Conservation (phyloP, 208 protist genomes). For the Trypanosoma avium region DNA sequence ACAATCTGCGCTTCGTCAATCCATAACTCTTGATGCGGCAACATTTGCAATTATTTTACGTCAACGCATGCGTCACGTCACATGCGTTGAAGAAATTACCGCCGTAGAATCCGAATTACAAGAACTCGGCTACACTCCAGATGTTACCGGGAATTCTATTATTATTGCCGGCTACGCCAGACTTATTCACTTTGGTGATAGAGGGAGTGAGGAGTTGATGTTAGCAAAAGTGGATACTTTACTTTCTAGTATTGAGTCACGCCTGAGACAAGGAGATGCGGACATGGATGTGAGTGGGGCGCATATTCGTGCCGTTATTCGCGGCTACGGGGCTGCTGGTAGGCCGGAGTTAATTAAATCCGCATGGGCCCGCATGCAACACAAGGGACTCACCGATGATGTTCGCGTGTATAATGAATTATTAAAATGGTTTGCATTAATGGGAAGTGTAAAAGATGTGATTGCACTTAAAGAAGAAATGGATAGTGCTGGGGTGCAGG, state of each 20-base stretch:
- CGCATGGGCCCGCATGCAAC: constrained; percentile 77
- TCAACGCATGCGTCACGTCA: constrained; percentile 73
- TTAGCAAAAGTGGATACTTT: constrained; percentile 87
- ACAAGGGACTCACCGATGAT: constrained; percentile 61
- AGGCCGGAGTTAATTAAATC: constrained; percentile 70
- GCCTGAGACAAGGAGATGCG: constrained; percentile 79
- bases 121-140: constrained; percentile 63
- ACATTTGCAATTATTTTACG: constrained; percentile 67
- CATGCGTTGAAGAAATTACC: constrained; percentile 63
- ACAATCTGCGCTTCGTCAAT: constrained; percentile 44
- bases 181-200: constrained; percentile 82
- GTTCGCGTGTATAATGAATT: constrained; percentile 87
- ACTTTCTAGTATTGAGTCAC: constrained; percentile 80
- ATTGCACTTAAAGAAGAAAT: constrained; percentile 50
- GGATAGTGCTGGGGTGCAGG: constrained; percentile 41
- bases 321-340: constrained; percentile 83
- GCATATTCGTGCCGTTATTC: constrained; percentile 82
- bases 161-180: constrained; percentile 85
- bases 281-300: constrained; percentile 85
- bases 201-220: constrained; percentile 85
- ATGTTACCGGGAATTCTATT: constrained; percentile 82
- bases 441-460: constrained; percentile 87
- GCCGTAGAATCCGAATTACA: constrained; percentile 55
- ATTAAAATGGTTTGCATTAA: constrained; percentile 85
- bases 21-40: constrained; percentile 36